Base-by-base conservation (phyloP, 768 basidiomycete species). In the Podaxis carcinomalis region DNA sequence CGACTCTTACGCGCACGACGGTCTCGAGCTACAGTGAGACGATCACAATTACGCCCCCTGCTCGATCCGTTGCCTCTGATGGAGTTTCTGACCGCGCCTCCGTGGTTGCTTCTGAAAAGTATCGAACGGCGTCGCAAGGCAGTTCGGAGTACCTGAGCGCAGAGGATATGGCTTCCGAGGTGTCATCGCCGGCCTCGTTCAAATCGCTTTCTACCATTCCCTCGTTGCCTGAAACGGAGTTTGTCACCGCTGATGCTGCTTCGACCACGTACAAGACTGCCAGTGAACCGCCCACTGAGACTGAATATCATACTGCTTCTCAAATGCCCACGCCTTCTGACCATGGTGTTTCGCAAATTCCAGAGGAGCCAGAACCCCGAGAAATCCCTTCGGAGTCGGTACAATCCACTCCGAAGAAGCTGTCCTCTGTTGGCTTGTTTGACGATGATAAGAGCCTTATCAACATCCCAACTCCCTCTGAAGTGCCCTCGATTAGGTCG, bases 271-370 rank as follows among this genome's bases (percentile, higher is more conserved):
- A 72, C 61, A 65, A 64, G 42, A 75, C 81, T n/a, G 71, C 74
- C 1, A 73, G 74, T 28, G 66, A 76, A 16, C 67, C 67, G 36
- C 47, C 63, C 4, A 70, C 71, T 10, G 67, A 68, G 14, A 79
- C 80, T 1, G 75, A 75, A 51, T 88, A 80, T 56, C 74, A 78
- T 62, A 86, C 84, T 5, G 86, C 81, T 3, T 76, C 75, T 6
- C 59, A 61, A n/a, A 54, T 55, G 53, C 52, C n/a, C 16, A 37
- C 59, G 16, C 59, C 59, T 23, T 61, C 52, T 9, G 59, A 55
- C 10, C 32, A 32, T 36, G 52, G 4, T 9, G 35, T 51, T 51
- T 16, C 37, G 16, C 36, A 40, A 19, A 44, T 44, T n/a, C 14
- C 42, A 42, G 74, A 81, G 54, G 32, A 7, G 21, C 47, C 47